Percentiles rank a stretch among this genome's conserved stretches.
phyloP scores from a whole-genome alignment of 23 red algal species.

The Gracilariopsis chorda region DNA sequence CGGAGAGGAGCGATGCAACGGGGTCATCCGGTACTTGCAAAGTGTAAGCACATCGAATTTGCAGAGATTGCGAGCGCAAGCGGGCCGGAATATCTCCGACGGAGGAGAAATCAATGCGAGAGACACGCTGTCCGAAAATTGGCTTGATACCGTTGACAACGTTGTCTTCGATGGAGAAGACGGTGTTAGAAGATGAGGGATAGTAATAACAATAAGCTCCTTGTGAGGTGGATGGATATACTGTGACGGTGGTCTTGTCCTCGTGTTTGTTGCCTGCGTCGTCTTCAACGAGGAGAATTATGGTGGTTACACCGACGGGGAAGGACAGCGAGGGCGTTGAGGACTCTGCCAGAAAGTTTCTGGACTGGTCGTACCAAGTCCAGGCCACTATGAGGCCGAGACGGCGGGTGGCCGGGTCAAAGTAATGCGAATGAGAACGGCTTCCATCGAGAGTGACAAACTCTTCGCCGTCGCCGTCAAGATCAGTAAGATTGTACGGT shows the following conservation, averaged over 20 bases:
- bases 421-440: slow-evolving; percentile 60
- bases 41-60: slow-evolving; percentile 23
- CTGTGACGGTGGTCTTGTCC: slow-evolving; percentile 39
- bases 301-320: slow-evolving; percentile 17
- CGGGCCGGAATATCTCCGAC: background rate
- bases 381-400: slow-evolving; percentile 28
- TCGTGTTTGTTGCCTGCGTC: slow-evolving; percentile 41
- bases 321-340: slow-evolving; percentile 48
- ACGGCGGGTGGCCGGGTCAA: slow-evolving; percentile 6
- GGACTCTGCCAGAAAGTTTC: background rate
- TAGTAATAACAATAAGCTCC: slow-evolving; percentile 70
- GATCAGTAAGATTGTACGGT: slow-evolving; percentile 36
- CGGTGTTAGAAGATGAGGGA: background rate
- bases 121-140: slow-evolving; percentile 26
- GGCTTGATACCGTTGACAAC: slow-evolving; percentile 38
- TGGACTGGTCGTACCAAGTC: slow-evolving; percentile 22
- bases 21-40: background rate
- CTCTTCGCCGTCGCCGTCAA: slow-evolving; percentile 49
- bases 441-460: slow-evolving; percentile 55
- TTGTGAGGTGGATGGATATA: background rate
- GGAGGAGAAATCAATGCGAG: background rate
- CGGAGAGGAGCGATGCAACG: slow-evolving; percentile 4
- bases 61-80: background rate
- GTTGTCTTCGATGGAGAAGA: slow-evolving; percentile 11
- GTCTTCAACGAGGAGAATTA: slow-evolving; percentile 41